Base-by-base conservation (phyloP, 2,329 filamentous ascomycete genomes). In the Lachnum nothofagi region DNA sequence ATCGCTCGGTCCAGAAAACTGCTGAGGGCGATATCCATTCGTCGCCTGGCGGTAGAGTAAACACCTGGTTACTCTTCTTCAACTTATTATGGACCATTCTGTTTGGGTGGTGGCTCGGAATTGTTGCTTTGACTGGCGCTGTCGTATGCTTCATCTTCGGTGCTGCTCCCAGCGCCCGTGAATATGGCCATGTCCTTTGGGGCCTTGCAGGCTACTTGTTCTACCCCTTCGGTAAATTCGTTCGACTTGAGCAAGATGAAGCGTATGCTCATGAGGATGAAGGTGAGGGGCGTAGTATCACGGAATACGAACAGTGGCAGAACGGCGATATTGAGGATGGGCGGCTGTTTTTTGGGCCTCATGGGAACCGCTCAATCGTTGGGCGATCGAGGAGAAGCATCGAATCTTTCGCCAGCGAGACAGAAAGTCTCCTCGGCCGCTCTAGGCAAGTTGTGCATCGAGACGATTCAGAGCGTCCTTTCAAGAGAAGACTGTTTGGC, bases 241-340 rank as follows among this genome's bases (percentile, higher is more conserved):
- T 98, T 54, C 86, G 90, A 40, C 78, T 98, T 31, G 85, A 95
- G 65, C 88, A 91, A 66, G 93, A 98, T 60, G 93, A 97, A 64
- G 86, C 87, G 37, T 98, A 98, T 65, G 76, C 89, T 41, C 87
- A 96, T 52, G 93, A 98, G 70, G 93, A 98, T 62, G 83, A 93
- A 63, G 91, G 91, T 34, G 93, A 98, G 69, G 93, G 93, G 17
- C 83, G 93, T 63, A 97, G 91, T 71, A 96, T 98, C 63, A 94
- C 88, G 62, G 93, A 98, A 71, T 98, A 98, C 65, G 93, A 98
- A 68, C 90, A 95, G 70, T 98, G 93, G 93, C 93, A 98, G 71
- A 96, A 83, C 64, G 93, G 93, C 43, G 93, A 98, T 63, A 79
- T 98, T 27, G 93, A 98, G 68, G 90, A 97, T 66, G 93, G 93